Evolutionary conservation across 1,139 yeast genomes (phyloP), one percentile per base, ranked within the genome.

Genomic region (Saccharomyces hybrid): DNA sequence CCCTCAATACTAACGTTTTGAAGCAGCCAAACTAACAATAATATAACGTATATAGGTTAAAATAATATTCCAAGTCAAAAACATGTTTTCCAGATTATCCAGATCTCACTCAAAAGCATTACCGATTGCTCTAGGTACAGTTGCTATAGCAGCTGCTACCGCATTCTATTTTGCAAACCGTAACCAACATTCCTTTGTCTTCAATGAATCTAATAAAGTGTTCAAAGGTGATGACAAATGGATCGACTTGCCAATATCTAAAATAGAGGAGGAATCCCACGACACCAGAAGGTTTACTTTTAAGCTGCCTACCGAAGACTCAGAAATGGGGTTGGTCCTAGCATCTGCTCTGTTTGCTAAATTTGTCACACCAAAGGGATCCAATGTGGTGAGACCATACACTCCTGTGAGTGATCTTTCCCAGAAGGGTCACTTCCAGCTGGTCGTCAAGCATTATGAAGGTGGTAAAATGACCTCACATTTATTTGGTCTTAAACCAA

Each of bases 371-470:
- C 80, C 83, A 57, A 89, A 89, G 76, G 98, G 97, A 63, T 83
- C 78, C 74, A 84, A 85, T 67, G 97, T 93, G 56, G 79, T 95
- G 61, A 86, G 99, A 77, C 99, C 99, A 50, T 95, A 95, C 78
- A 95, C 99, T 42, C 99, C 99, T 56, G 79, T 85, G 54, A 80
- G 88, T 38, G 89, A 86, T 66, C 76, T 80, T 54, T 83, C 82
- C 54, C 78, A 79, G 58, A 78, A 79, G 70, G 99, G 99, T 53
- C 71, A 79, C 56, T 77, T 95, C 67, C 90, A 88, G 59, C 81
- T 95, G 63, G 81, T 91, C 59, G 78, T 95, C 72, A 95, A 95
- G 80, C 82, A 78, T 61, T 95, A 95, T 75, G 87, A 84, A 52
- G 74, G 72, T 50, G 98, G 98, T 65, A 86, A 88, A 75, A 85